phyloP scores from a whole-genome alignment of 495 filamentous ascomycete genomes.

The Tetracladium marchalianum region DNA sequence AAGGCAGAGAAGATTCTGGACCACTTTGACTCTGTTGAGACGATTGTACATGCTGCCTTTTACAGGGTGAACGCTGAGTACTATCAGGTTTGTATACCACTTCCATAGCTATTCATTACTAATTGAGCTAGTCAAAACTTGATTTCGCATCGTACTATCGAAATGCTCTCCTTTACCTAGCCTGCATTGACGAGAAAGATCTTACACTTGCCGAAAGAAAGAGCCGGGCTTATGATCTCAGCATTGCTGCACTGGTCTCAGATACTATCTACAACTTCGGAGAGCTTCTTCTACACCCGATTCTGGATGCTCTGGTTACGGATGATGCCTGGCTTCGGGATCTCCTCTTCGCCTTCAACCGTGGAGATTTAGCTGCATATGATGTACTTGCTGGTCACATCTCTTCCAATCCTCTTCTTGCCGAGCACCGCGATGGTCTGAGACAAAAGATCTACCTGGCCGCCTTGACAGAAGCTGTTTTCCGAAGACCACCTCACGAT shows the following conservation, averaged over 20 bases:
- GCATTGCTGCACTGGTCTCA: conserved; percentile 83
- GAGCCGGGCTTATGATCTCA: conserved; percentile 81
- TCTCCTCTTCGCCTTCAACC: conserved; percentile 94
- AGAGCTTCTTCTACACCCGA: conserved; percentile 94
- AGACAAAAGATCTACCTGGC: conserved; percentile 96
- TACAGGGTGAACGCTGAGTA: conserved; percentile 94
- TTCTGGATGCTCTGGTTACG: conserved; percentile 66
- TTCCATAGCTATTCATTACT: conserved; percentile 4
- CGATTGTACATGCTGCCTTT: conserved; percentile 90
- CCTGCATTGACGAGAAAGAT: conserved; percentile 77
- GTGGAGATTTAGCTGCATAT: conserved; percentile 82
- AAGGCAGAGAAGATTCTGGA: conserved; percentile 81
- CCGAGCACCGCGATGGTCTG: conserved; percentile 69
- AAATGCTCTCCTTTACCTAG: conserved; percentile 95
- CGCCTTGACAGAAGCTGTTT: conserved; percentile 91
- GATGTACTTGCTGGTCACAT: conserved; percentile 72
- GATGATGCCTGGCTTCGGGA: conserved; percentile 73
- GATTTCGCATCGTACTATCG: conserved; percentile 95
- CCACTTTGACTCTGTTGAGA: conserved; percentile 89
- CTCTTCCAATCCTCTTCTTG: conserved; percentile 64
- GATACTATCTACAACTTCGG: conserved; percentile 98
- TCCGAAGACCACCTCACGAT: conserved; percentile 90
- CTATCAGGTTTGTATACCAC: conserved; percentile 51
- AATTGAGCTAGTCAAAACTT: conserved; percentile 48
- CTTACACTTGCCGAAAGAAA: conserved; percentile 63